These are phyloP conservation scores for Erythrophleum fordii DNA, from an alignment of 306 rosid genomes.

Conservation along the genomic window DNA sequence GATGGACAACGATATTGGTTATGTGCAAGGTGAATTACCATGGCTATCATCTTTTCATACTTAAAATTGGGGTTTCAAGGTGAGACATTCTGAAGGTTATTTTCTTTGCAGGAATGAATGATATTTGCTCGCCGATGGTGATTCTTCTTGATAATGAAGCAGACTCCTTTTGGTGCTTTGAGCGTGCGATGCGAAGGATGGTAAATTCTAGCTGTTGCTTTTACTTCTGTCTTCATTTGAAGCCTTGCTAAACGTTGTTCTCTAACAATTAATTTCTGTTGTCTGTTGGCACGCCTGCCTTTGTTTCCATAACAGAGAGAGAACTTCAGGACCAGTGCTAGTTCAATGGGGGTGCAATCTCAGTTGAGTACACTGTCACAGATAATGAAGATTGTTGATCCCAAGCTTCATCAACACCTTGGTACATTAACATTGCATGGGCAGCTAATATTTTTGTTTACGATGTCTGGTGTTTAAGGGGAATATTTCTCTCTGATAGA, in stretches of 20 bases:
- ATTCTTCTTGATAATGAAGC: conserved; percentile 84
- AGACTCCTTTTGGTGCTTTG: conserved; percentile 93
- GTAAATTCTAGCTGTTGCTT: conserved; percentile 43
- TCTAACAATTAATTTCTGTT: conserved; percentile 21
- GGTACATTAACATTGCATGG: conserved; percentile 54
- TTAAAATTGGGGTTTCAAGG: conserved; percentile 32
- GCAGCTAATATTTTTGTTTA: conserved; percentile 27
- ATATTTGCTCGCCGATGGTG: conserved; percentile 87
- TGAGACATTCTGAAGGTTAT: conserved; percentile 31
- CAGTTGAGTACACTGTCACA: conserved; percentile 91
- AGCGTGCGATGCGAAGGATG: conserved; percentile 92
- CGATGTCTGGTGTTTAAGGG: conserved; percentile 1
- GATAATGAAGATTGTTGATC: conserved; percentile 85
- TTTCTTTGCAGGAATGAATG: conserved; percentile 83
- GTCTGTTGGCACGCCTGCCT: conserved; percentile 42
- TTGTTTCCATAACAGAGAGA: conserved; percentile 72
- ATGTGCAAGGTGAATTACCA: conserved; percentile 76
- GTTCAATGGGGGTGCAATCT: conserved; percentile 91
- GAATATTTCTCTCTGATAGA: conserved; percentile 13
- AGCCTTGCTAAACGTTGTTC: conserved; percentile 10
- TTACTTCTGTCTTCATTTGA: conserved; percentile 24
- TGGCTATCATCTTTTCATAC: conserved; percentile 17
- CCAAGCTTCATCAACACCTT: conserved; percentile 95
- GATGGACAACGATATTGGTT: conserved; percentile 87
- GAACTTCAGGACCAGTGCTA: conserved; percentile 74